Conservation (phyloP, 139 green algal genomes). For the Micractinium conductrix region DNA sequence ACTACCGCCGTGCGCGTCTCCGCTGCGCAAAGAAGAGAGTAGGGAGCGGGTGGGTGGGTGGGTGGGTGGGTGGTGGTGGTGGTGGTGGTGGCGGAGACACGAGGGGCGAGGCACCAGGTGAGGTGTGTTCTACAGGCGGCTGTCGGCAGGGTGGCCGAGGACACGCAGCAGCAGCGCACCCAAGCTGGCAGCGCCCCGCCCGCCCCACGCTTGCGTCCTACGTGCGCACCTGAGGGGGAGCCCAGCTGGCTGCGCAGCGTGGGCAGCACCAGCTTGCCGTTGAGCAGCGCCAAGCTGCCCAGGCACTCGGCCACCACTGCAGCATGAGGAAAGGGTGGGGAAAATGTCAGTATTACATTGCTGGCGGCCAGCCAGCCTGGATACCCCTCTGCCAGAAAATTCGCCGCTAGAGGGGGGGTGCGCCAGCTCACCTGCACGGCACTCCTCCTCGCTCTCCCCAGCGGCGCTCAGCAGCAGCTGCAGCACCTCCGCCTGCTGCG, state of each 20-base stretch:
- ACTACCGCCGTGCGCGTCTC: constrained; percentile 60
- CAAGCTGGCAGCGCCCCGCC: neutral
- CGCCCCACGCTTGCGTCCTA: neutral
- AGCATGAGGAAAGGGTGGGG: neutral
- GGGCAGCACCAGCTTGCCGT: constrained; percentile 57
- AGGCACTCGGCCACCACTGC: constrained; percentile 93
- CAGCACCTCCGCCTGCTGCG: constrained; percentile 56
- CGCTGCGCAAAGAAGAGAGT: no score
- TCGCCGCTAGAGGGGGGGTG: no score
- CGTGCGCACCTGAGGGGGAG: neutral
- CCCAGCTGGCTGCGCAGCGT: constrained; percentile 50
- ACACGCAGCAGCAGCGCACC: neutral
- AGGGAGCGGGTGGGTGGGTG: no score
- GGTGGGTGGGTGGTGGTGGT: no score
- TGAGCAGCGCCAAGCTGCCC: constrained; percentile 82
- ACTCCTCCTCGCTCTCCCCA: constrained; percentile 89
- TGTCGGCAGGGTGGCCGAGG: no score
- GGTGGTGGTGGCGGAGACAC: no score
- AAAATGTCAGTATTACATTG: no score
- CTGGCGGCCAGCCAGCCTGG: no score
- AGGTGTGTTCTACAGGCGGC: no score
- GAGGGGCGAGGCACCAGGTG: neutral
- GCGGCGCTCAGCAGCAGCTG: constrained; percentile 66
- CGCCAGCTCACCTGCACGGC: constrained; percentile 49
- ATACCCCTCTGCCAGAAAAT: no score